A percentile compares a stretch with the other conserved stretches of the same genome.
Evolutionary conservation across 1,284 basidiomycete species (phyloP).

Genomic region (Pascua guehoae): DNA sequence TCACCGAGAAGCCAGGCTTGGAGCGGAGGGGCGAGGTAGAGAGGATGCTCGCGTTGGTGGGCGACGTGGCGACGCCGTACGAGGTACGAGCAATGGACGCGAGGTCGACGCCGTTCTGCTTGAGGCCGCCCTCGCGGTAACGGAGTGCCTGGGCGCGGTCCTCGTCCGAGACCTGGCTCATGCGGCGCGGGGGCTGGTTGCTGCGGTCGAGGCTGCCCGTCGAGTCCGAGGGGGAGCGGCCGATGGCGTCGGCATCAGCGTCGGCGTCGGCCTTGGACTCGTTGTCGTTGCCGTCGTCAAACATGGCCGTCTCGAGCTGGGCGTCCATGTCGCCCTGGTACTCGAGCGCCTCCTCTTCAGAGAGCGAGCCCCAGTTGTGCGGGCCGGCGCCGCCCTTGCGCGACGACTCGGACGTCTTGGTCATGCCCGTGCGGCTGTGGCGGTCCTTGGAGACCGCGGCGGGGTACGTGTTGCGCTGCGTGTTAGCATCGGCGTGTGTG

Average conservation of each 20-base stretch:
- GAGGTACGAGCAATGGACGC: slow-evolving; percentile 75
- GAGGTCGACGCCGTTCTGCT: slow-evolving; percentile 59
- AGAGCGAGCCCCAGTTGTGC: slow-evolving; percentile 76
- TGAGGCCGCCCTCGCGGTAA: slow-evolving; percentile 39
- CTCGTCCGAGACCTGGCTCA: slow-evolving; percentile 57
- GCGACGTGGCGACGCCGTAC: slow-evolving; percentile 64
- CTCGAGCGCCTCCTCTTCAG: slow-evolving; percentile 60
- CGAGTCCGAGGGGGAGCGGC: slow-evolving; percentile 24
- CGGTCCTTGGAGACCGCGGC: slow-evolving; percentile 70
- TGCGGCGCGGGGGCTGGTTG: slow-evolving; percentile 35
- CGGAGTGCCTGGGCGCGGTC: slow-evolving; percentile 56
- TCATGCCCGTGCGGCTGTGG: slow-evolving; percentile 68
- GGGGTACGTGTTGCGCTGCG: slow-evolving; percentile 59
- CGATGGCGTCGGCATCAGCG: slow-evolving; percentile 3
- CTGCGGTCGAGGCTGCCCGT: slow-evolving; percentile 1
- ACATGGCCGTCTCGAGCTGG: slow-evolving; percentile 47
- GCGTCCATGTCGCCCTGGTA: slow-evolving; percentile 28
- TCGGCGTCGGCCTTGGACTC: slow-evolving; percentile 3
- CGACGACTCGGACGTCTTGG: slow-evolving; percentile 55
- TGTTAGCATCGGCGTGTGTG: background rate
- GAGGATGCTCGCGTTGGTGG: slow-evolving; percentile 46
- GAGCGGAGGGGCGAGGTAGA: slow-evolving; percentile 49
- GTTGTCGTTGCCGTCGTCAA: slow-evolving; percentile 52
- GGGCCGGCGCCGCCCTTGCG: slow-evolving; percentile 74
- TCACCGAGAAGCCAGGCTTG: slow-evolving; percentile 34